Percentiles rank a stretch among this genome's conserved stretches.
Evolutionary conservation across 75 land plant species (phyloP).

Genomic region (Cryptomeria japonica): DNA sequence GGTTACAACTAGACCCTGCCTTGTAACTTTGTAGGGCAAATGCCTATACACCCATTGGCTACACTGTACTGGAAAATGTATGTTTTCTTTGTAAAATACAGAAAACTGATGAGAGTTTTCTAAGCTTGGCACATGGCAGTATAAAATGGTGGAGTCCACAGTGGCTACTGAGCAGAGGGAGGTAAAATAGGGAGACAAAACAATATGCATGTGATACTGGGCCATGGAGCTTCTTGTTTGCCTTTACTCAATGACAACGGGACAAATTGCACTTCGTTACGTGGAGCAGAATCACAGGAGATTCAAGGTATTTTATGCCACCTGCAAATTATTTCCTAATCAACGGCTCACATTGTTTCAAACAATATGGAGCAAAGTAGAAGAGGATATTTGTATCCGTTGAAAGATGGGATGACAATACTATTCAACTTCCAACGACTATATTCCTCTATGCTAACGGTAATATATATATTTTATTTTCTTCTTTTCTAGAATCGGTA

Average conservation of each 20-base stretch:
- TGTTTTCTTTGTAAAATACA: background rate
- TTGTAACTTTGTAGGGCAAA: background rate
- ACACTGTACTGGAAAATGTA: background rate
- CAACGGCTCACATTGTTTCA: background rate
- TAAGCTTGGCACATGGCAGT: background rate
- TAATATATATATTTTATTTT: background rate
- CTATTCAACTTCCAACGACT: background rate
- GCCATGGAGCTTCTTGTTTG: background rate
- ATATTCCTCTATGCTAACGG: background rate
- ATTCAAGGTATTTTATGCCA: background rate
- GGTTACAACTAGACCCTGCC: background rate
- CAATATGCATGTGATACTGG: background rate
- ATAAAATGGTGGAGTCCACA: background rate
- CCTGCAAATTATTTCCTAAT: background rate
- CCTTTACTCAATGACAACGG: background rate
- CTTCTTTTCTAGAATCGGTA: no score
- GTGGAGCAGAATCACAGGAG: background rate
- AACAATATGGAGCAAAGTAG: background rate
- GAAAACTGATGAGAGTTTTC: background rate
- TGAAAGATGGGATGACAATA: background rate
- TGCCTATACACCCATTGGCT: background rate
- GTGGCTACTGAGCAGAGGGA: background rate
- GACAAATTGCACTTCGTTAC: background rate
- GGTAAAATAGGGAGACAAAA: background rate
- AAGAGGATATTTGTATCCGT: background rate